A percentile compares a stretch with the other conserved stretches of the same genome.
Evolutionary conservation across 2,329 filamentous ascomycete species (phyloP).

Genomic region (Colletotrichum sojae): DNA sequence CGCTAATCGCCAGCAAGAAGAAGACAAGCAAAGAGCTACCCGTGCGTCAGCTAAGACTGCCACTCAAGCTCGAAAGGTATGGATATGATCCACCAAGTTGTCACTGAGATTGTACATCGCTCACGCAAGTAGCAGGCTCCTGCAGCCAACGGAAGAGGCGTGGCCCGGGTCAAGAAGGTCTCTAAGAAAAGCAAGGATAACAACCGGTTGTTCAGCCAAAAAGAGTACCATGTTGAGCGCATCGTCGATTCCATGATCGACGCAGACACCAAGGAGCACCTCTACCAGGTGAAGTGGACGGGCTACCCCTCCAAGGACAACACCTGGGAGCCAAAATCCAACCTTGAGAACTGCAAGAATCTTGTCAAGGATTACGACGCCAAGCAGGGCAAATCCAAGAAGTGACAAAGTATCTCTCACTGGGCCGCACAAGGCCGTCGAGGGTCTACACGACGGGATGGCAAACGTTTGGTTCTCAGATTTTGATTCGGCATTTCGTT

Average conservation of each 20-base stretch:
- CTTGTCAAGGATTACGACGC: conserved; percentile 56
- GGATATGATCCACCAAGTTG: neutral
- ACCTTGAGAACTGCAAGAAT: conserved; percentile 56
- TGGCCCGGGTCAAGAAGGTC: conserved; percentile 17
- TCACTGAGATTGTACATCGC: neutral
- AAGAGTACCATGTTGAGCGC: conserved; percentile 63
- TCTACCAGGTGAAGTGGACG: conserved; percentile 69
- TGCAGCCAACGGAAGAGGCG: conserved; percentile 16
- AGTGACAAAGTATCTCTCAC: neutral
- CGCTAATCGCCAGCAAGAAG: conserved; percentile 1
- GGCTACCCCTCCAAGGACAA: conserved; percentile 59
- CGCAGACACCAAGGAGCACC: conserved; percentile 52
- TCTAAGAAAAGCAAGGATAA: neutral
- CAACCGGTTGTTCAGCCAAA: conserved; percentile 30
- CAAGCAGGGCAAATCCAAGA: conserved; percentile 39
- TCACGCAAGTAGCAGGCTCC: neutral
- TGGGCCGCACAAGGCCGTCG: too few species aligned
- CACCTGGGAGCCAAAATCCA: conserved; percentile 68
- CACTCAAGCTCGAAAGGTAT: neutral
- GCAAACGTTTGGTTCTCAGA: too few species aligned
- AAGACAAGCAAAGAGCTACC: neutral
- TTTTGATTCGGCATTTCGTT: neutral
- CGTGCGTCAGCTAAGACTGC: neutral
- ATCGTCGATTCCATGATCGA: conserved; percentile 60
- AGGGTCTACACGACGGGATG: too few species aligned